Evolutionary conservation across 345 rosid genomes (phyloP).

Genomic region (Isatis tinctoria): DNA sequence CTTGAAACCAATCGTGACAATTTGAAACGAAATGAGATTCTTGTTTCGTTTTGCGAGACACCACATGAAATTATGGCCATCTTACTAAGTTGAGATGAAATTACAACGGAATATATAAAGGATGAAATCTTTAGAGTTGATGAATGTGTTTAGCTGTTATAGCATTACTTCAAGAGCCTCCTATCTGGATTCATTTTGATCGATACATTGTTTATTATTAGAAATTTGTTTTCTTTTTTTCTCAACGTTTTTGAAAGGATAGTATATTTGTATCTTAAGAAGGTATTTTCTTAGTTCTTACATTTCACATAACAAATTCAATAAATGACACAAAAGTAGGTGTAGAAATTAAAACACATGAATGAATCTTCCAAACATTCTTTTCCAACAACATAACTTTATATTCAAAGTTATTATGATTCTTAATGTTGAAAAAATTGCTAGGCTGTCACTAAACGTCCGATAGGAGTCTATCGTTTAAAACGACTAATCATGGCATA

Average conservation of each 20-base stretch:
- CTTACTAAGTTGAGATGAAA: neutral
- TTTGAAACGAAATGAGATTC: neutral
- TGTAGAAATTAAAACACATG: neutral
- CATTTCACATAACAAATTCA: neutral
- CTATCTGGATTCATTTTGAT: neutral
- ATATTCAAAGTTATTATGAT: neutral
- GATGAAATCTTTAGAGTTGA: neutral
- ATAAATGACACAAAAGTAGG: neutral
- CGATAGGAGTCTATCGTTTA: too few relatives aligned
- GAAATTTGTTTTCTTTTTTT: neutral
- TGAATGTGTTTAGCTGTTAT: neutral
- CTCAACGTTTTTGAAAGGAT: neutral
- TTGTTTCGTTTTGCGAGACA: neutral
- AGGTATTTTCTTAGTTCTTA: neutral
- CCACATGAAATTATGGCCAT: neutral
- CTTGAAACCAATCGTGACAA: neutral
- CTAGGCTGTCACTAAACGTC: too few relatives aligned
- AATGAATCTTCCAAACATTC: slow-evolving; percentile 13
- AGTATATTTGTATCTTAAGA: neutral
- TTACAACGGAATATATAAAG: neutral
- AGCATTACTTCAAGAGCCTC: neutral
- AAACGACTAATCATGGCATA: too few relatives aligned
- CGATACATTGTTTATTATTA: neutral
- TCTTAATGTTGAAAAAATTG: too few relatives aligned
- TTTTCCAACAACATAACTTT: neutral